A percentile compares a stretch with the other conserved stretches of the same genome.
phyloP scores from a whole-genome alignment of 176 grass and related monocot species.

The Thinopyrum elongatum region DNA sequence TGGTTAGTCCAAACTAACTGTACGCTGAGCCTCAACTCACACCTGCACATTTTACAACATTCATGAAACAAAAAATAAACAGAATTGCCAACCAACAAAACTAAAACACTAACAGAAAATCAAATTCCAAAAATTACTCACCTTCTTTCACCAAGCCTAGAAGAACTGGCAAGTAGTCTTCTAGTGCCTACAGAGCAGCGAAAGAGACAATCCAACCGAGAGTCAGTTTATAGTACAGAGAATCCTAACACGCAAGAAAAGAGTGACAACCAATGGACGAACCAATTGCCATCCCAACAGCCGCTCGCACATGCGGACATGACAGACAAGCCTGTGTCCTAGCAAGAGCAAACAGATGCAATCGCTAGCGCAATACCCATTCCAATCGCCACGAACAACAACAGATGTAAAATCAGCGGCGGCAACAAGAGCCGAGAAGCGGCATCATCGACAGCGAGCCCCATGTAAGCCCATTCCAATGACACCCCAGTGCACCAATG shows the following conservation, averaged over 20 bases:
- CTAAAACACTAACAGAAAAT: background rate
- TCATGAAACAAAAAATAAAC: background rate
- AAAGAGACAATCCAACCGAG: too few relatives aligned
- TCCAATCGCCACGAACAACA: background rate
- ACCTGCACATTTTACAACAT: constrained; percentile 32
- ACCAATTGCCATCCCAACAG: background rate
- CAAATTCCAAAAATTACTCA: constrained; percentile 14
- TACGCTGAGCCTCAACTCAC: constrained; percentile 44
- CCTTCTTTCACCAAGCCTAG: constrained; percentile 65
- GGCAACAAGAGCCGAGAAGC: background rate
- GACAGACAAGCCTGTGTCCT: background rate
- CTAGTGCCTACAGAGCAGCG: too few relatives aligned
- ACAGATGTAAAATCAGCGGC: background rate
- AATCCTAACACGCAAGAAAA: too few relatives aligned
- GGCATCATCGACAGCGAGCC: background rate
- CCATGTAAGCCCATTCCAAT: background rate
- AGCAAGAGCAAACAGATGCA: background rate
- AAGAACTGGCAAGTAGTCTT: too few relatives aligned
- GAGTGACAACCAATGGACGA: background rate
- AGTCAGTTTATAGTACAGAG: too few relatives aligned
- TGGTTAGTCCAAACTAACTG: background rate
- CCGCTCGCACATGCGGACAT: background rate
- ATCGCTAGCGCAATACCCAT: background rate
- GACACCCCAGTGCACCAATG: background rate
- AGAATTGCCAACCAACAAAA: background rate